Evolutionary conservation across 805 yeast species (phyloP).

Genomic region (Kuraishia cidri): DNA sequence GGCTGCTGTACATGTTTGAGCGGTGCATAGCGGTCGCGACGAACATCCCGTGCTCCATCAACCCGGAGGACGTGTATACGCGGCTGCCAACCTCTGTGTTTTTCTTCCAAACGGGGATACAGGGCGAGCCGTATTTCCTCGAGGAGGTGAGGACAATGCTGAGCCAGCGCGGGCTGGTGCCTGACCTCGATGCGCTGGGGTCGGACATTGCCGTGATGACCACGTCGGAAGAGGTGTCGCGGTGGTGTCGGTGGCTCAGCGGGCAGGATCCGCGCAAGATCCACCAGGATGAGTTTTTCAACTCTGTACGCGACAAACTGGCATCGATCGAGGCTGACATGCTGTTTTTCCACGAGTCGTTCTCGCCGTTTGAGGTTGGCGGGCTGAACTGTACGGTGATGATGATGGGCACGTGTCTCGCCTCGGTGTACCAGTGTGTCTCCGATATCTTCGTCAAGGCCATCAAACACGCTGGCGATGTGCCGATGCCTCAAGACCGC

Average conservation of each 20-base stretch:
- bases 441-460: not conserved
- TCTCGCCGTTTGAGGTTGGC: not conserved
- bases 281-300: too few species aligned
- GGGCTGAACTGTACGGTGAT: not conserved
- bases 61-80: not conserved
- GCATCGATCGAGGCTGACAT: not conserved
- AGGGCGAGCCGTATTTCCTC: not conserved
- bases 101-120: not conserved
- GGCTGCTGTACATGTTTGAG: not conserved
- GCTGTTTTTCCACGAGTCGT: not conserved
- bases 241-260: conserved; percentile 20
- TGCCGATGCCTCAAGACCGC: not conserved
- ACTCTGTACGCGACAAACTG: not conserved
- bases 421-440: not conserved
- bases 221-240: conserved; percentile 5
- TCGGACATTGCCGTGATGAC: not conserved
- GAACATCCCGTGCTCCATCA: not conserved
- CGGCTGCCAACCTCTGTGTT: not conserved
- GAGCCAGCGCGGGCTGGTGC: not conserved
- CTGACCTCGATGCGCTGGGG: not conserved
- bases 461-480: not conserved
- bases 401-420: not conserved
- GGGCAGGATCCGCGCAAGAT: too few species aligned
- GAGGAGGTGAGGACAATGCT: not conserved
- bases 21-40: not conserved